Percentiles rank a stretch among this genome's conserved stretches.
phyloP scores from a whole-genome alignment of 2,329 filamentous ascomycete species.

The Colletotrichum sp. region DNA sequence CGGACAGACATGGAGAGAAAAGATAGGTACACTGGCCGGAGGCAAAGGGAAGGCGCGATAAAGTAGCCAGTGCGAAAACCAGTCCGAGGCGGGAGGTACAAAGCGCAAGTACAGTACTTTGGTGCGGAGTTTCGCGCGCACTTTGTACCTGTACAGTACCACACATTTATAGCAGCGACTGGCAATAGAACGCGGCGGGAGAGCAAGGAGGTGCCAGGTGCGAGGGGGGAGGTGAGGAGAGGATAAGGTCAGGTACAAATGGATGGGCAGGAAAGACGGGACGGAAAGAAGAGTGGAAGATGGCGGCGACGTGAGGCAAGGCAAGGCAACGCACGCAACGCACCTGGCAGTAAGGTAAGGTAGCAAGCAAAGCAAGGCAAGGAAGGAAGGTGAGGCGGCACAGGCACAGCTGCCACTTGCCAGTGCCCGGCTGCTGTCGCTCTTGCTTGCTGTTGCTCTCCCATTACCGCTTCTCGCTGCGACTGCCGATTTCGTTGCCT shows the following conservation, averaged over 20 bases:
- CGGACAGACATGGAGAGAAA: background rate
- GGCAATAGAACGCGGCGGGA: background rate
- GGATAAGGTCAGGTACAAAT: background rate
- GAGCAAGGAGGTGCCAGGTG: background rate
- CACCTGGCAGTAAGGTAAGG: background rate
- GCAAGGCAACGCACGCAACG: background rate
- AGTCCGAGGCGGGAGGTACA: conserved; percentile 29
- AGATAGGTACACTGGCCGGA: background rate
- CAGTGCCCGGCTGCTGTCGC: background rate
- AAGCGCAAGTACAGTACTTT: conserved; percentile 39
- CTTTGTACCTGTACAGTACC: conserved; percentile 45
- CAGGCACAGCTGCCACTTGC: background rate
- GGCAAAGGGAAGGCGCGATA: background rate
- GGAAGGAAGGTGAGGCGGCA: background rate
- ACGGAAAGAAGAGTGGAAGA: background rate
- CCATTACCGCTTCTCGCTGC: background rate
- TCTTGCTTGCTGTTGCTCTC: background rate
- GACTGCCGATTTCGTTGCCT: background rate
- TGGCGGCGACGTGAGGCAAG: background rate
- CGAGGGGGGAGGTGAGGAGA: background rate
- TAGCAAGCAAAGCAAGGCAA: background rate
- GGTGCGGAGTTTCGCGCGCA: conserved; percentile 32
- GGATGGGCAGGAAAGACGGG: background rate
- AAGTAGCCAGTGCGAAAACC: conserved; percentile 41
- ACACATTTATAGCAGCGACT: conserved; percentile 24